These are phyloP conservation scores for Boletus edulis DNA, from an alignment of 768 basidiomycete genomes.

Conservation along the genomic window DNA sequence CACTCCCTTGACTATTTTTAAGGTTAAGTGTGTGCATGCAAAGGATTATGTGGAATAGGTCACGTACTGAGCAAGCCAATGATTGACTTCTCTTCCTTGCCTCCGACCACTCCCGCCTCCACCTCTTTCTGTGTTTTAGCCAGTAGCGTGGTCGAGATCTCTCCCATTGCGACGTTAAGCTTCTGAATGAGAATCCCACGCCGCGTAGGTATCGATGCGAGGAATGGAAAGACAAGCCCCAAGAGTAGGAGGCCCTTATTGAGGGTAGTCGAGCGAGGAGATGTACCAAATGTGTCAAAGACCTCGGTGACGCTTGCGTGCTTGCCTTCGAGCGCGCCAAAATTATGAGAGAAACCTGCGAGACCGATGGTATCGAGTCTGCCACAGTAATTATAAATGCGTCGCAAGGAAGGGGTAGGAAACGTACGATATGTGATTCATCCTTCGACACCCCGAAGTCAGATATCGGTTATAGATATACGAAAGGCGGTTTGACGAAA, in stretches of 20 bases:
- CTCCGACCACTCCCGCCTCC: constrained; percentile 17
- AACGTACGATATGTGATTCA: constrained; percentile 36
- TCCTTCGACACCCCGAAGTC: constrained; percentile 13
- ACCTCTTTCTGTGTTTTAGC: constrained; percentile 34
- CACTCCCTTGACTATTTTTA: constrained; percentile 36
- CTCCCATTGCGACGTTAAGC: constrained; percentile 35
- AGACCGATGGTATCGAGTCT: constrained; percentile 59
- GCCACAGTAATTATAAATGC: background rate
- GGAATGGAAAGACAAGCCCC: constrained; percentile 35
- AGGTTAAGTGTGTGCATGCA: background rate
- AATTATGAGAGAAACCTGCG: constrained; percentile 58
- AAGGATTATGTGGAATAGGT: constrained; percentile 17
- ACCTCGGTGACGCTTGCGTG: constrained; percentile 38
- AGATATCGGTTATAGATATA: background rate
- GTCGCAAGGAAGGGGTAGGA: background rate
- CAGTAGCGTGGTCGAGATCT: constrained; percentile 40
- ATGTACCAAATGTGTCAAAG: constrained; percentile 35
- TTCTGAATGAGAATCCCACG: constrained; percentile 29
- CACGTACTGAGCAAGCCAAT: constrained; percentile 24
- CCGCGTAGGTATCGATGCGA: constrained; percentile 36
- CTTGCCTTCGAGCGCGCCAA: constrained; percentile 50
- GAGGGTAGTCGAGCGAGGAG: constrained; percentile 20
- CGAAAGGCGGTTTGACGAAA: background rate
- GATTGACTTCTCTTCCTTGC: constrained; percentile 24
- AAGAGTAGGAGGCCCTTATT: constrained; percentile 35